Percentiles rank a stretch among this genome's conserved stretches.
Evolutionary conservation across 768 basidiomycete genomes (phyloP).

Genomic region (Lentinula lateritia): DNA sequence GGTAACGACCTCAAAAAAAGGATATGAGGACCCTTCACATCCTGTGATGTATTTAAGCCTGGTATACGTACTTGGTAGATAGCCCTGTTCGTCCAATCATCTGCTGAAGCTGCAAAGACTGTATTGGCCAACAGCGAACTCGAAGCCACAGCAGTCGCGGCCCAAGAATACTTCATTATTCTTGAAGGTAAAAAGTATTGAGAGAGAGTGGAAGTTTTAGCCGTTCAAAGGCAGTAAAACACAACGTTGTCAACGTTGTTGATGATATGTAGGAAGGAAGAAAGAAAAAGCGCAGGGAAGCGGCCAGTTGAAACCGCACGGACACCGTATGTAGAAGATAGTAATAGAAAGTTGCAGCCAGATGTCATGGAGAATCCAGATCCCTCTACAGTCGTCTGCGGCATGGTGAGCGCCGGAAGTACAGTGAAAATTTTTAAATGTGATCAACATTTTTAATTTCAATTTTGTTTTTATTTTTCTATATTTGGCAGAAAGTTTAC

Average conservation of each 20-base stretch:
- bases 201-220: not conserved
- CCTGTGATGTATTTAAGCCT: not conserved
- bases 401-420: too few species aligned
- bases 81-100: slow-evolving; percentile 18
- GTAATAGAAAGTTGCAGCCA: not conserved
- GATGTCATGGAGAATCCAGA: too few species aligned
- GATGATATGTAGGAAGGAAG: not conserved
- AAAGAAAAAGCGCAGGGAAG: not conserved
- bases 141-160: not conserved
- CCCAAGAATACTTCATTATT: slow-evolving; percentile 1
- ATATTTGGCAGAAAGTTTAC: not conserved
- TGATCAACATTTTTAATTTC: not conserved
- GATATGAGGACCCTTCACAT: not conserved
- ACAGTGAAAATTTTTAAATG: too few species aligned
- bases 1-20: slow-evolving; percentile 39
- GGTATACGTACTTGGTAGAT: slow-evolving; percentile 21
- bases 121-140: not conserved
- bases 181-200: not conserved
- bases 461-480: not conserved
- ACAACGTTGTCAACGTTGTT: not conserved
- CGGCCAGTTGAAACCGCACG: not conserved
- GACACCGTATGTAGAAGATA: not conserved
- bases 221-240: not conserved
- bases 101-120: slow-evolving; percentile 2
- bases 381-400: too few species aligned